A percentile compares a stretch with the other conserved stretches of the same genome.
phyloP scores from a whole-genome alignment of 257 asterid genomes.

The Hygrophila difformis region DNA sequence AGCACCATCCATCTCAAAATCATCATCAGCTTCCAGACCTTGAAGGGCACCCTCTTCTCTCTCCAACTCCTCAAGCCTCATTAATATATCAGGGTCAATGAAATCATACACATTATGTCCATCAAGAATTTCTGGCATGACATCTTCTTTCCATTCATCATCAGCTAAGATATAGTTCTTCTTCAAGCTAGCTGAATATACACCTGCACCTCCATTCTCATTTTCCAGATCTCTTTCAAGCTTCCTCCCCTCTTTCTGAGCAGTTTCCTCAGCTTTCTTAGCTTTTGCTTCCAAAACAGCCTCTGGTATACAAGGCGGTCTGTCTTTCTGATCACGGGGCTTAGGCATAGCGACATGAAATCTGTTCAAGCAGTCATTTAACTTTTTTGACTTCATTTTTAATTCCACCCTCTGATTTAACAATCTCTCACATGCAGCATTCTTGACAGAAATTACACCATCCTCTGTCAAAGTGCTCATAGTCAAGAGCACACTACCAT shows the following conservation, averaged over 20 bases:
- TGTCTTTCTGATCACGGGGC: slow-evolving; percentile 82
- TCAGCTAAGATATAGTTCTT: slow-evolving; percentile 72
- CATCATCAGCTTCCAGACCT: slow-evolving; percentile 66
- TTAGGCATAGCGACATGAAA: slow-evolving; percentile 91
- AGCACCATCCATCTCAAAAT: slow-evolving; percentile 76
- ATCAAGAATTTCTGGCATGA: slow-evolving; percentile 77
- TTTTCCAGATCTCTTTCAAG: slow-evolving; percentile 87
- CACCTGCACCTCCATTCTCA: slow-evolving; percentile 99
- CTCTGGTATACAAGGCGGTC: slow-evolving; percentile 74
- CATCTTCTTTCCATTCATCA: slow-evolving; percentile 88
- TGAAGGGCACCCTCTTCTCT: slow-evolving; percentile 73
- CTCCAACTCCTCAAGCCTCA: slow-evolving; percentile 88
- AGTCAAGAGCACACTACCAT: slow-evolving; percentile 58
- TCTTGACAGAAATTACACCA: slow-evolving; percentile 84
- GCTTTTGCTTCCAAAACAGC: slow-evolving; percentile 77
- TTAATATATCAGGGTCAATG: slow-evolving; percentile 80
- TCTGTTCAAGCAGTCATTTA: slow-evolving; percentile 80
- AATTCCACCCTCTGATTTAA: slow-evolving; percentile 83
- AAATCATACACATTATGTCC: slow-evolving; percentile 95
- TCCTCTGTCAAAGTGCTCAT: slow-evolving; percentile 93
- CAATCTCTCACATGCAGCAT: slow-evolving; percentile 87
- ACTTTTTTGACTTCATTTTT: slow-evolving; percentile 87
- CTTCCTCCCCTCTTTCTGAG: slow-evolving; percentile 53
- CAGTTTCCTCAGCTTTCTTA: slow-evolving; percentile 44
- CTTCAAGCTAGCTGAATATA: slow-evolving; percentile 90